Base-by-base conservation (phyloP, 768 basidiomycete genomes). In the Kwoniella mangroviensis region DNA sequence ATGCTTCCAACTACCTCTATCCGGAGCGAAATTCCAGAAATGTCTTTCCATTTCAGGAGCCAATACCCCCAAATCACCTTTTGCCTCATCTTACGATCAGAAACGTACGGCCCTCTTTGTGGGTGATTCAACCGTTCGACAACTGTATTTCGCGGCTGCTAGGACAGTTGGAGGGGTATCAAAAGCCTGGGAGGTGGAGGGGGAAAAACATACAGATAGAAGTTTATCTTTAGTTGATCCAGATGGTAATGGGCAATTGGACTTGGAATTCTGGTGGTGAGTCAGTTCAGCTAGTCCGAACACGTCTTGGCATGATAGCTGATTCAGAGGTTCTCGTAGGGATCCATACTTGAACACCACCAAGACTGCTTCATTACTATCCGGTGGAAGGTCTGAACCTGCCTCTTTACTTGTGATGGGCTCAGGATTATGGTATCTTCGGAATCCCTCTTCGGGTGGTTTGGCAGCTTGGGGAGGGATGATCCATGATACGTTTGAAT, bases 351-450 rank as follows among this genome's bases (percentile, higher is more conserved):
- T 96, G 54, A 97, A 95, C 81, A 84, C 86, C 13, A 88, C 90
- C 1, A 84, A 85, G 63, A 86, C 89, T 17, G 78, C 84, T 52
- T 77, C 85, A n/a, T 78, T 88, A 57, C 83, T 91, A 45, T 72
- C 81, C 34, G 78, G 79, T 11, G 61, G 71, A 12, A 69, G 72
- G 3, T 69, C 73, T 0, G 58, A 70, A 34, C 76, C 76, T 9
- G 87, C 92, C 0, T 88, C 90, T 0, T 83, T 97, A 56, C 86
- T 94, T 34, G 90, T 95, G 11, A 81, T 97, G 17, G 94, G 94
- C 11, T 89, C 91, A 15, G 94, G 94, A 0, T 84, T 96, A 45
- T 95, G 94, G 94, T 93, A 93, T 81, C 87, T 97, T 54, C 89
- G 92, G 24, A 89, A 94, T 81, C 85, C 89, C 0, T 84, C 84